Evolutionary conservation across 2,329 filamentous ascomycete species (phyloP).

Genomic region (Penicillium crustosum): DNA sequence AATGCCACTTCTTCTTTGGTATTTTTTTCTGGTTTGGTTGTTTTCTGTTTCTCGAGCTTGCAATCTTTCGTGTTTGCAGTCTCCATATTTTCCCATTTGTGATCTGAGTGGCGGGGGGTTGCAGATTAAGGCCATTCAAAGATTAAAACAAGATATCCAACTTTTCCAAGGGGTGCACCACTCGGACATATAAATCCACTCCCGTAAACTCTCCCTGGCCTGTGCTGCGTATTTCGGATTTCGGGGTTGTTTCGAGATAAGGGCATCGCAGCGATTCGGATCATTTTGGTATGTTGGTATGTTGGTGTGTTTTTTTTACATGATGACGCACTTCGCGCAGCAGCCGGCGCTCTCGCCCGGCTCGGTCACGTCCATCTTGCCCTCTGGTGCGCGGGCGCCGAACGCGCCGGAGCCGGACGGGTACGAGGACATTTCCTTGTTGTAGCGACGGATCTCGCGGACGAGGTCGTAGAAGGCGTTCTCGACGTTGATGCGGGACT

Average conservation of each 20-base stretch:
- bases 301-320: conserved; percentile 49
- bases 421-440: conserved; percentile 95
- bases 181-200: neutral
- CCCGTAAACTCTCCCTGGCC: neutral
- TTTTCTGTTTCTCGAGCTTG: conserved; percentile 17
- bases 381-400: conserved; percentile 58
- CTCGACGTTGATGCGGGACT: conserved; percentile 97
- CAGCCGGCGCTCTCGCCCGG: conserved; percentile 61
- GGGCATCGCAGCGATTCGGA: conserved; percentile 3
- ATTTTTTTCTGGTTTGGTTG: conserved; percentile 16
- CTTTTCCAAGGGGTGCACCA: neutral
- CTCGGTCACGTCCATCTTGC: conserved; percentile 73
- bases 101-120: conserved; percentile 1
- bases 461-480: conserved; percentile 99
- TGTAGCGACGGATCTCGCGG: conserved; percentile 94
- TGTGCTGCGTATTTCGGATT: neutral
- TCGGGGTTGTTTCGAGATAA: neutral
- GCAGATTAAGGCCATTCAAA: conserved; percentile 9
- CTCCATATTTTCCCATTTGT: conserved; percentile 1
- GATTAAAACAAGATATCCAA: conserved; percentile 5
- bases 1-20: conserved; percentile 21
- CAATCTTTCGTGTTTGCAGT: conserved; percentile 11
- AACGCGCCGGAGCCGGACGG: conserved; percentile 66
- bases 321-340: conserved; percentile 82
- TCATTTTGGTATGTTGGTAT: neutral